These are phyloP conservation scores for Daedaleopsis nitida DNA, from an alignment of 768 basidiomycete species.

Conservation along the genomic window DNA sequence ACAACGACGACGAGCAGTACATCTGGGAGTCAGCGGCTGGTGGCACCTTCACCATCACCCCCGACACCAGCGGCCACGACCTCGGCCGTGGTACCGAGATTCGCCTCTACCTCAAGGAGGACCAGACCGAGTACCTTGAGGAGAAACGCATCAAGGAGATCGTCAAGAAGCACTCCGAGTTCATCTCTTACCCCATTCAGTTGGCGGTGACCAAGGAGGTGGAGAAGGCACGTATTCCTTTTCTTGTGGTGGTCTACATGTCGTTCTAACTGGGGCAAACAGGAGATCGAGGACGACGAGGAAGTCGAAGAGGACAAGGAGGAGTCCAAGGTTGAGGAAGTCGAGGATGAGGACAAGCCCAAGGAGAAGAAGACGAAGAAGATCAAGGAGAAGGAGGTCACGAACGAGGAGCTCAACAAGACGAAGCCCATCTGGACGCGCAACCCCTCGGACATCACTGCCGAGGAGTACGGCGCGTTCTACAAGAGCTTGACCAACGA, in stretches of 20 bases:
- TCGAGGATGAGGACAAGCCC: conserved; percentile 70
- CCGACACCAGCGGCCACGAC: conserved; percentile 84
- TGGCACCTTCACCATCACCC: conserved; percentile 98
- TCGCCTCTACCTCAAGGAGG: conserved; percentile 94
- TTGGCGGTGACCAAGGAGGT: conserved; percentile 98
- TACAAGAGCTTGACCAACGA: conserved; percentile 99
- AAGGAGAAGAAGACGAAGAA: conserved; percentile 82
- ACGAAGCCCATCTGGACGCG: conserved; percentile 99
- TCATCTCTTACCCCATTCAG: conserved; percentile 99
- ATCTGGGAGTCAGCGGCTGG: conserved; percentile 99
- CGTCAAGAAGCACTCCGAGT: conserved; percentile 99
- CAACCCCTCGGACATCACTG: conserved; percentile 90
- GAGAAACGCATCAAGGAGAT: conserved; percentile 99
- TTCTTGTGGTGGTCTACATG: neutral
- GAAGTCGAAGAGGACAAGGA: conserved; percentile 79
- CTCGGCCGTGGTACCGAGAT: conserved; percentile 94
- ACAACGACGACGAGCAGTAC: conserved; percentile 99
- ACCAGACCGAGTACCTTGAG: conserved; percentile 98
- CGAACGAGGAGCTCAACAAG: conserved; percentile 97
- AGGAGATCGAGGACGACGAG: conserved; percentile 90
- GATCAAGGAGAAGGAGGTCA: conserved; percentile 85
- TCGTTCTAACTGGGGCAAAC: conserved; percentile 17
- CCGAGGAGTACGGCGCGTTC: conserved; percentile 93
- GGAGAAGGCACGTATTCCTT: conserved; percentile 75
- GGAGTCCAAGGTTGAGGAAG: conserved; percentile 73